Percentiles rank a stretch among this genome's conserved stretches.
These are phyloP conservation scores for Rhizopus sp. DNA, from an alignment of 371 early-diverging fungal genomes.

Conservation along the genomic window DNA sequence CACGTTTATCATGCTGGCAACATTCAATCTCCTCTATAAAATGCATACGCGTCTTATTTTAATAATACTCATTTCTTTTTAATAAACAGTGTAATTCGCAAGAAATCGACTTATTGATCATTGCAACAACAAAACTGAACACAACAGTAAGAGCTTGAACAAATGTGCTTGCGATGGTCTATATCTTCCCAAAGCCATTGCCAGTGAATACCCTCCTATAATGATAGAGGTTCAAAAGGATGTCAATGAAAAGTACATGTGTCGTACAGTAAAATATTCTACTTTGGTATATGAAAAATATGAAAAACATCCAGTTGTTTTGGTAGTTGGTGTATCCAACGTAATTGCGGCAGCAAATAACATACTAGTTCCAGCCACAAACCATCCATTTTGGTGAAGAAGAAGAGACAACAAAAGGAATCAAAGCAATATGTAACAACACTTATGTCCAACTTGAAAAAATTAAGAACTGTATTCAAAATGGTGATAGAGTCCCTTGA, in stretches of 20 bases:
- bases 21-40: no score
- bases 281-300: constrained; percentile 8
- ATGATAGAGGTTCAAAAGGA: constrained; percentile 5
- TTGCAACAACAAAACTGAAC: no score
- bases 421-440: constrained; percentile 14
- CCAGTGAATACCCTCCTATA: constrained; percentile 7
- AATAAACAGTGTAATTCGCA: no score
- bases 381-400: constrained; percentile 15
- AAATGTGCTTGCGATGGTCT: constrained; percentile 14
- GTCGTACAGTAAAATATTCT: constrained; percentile 4
- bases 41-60: no score
- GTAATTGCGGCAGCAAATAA: no score
- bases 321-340: constrained; percentile 18
- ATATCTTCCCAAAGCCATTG: constrained; percentile 10
- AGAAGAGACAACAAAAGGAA: constrained; percentile 11
- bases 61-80: no score
- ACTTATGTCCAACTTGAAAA: constrained; percentile 15
- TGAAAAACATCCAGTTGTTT: constrained; percentile 3
- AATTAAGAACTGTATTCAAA: constrained; percentile 17
- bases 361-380: no score
- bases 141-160: no score
- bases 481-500: constrained; percentile 16
- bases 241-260: constrained; percentile 1
- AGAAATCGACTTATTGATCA: no score
- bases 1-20: no score